Conservation (phyloP, 148 eudicot genomes). For the Salicornia ramosissima region DNA sequence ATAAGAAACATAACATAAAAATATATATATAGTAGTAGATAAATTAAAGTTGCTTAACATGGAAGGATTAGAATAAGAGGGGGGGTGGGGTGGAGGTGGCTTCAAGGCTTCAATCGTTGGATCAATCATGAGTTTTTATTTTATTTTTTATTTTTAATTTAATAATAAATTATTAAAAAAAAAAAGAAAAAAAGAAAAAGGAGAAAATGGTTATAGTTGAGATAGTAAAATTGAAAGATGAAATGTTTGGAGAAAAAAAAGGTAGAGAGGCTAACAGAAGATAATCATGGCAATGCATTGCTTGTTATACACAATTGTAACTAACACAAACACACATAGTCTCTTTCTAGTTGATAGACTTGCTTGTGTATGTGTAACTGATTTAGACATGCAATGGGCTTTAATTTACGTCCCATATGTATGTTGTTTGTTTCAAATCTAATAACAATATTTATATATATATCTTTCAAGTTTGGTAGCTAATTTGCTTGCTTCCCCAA, state of each 20-base stretch:
- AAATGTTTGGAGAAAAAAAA: not conserved
- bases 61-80: slow-evolving; percentile 19
- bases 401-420: not conserved
- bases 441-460: not conserved
- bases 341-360: slow-evolving; percentile 13
- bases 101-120: slow-evolving; percentile 35
- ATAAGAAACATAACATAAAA: not conserved
- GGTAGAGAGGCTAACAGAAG: slow-evolving; percentile 24
- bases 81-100: slow-evolving; percentile 26
- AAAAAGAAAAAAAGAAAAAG: too few species aligned
- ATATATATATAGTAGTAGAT: not conserved
- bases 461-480: slow-evolving; percentile 18
- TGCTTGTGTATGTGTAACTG: slow-evolving; percentile 15
- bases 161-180: not conserved
- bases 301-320: slow-evolving; percentile 30
- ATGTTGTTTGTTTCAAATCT: not conserved
- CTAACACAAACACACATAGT: slow-evolving; percentile 13
- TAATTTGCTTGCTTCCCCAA: slow-evolving; percentile 16
- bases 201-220: not conserved
- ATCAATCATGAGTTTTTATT: slow-evolving; percentile 21
- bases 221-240: not conserved
- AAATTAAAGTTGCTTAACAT: slow-evolving; percentile 30
- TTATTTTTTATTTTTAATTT: too few species aligned
- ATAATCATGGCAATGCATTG: slow-evolving; percentile 28
- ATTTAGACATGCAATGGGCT: slow-evolving; percentile 8